Percentiles rank a stretch among this genome's conserved stretches.
phyloP scores from a whole-genome alignment of 208 protist genomes.

The Trypanosoma platydactyli region DNA sequence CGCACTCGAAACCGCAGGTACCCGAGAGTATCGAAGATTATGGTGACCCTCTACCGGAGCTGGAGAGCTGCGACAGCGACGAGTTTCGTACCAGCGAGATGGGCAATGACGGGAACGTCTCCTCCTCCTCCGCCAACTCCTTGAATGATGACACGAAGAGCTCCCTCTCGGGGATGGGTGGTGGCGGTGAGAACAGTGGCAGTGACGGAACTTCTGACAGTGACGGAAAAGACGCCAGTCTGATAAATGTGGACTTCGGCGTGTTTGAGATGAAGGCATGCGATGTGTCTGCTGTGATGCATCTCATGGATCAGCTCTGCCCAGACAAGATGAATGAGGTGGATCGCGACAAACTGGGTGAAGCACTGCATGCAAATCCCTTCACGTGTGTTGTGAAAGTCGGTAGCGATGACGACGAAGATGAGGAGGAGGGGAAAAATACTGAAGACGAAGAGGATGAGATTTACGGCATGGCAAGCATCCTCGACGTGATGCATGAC shows the following conservation, averaged over 20 bases:
- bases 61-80: conserved; percentile 24
- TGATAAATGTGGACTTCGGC: conserved; percentile 87
- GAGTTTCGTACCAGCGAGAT: conserved; percentile 39
- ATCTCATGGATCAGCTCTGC: conserved; percentile 85
- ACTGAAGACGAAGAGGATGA: conserved; percentile 72
- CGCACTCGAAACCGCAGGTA: not conserved
- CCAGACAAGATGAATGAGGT: conserved; percentile 86
- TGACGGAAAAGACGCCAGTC: conserved; percentile 29
- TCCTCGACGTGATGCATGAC: conserved; percentile 66
- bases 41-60: conserved; percentile 21
- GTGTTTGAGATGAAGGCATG: conserved; percentile 76
- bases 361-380: conserved; percentile 55
- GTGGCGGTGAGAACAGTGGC: conserved; percentile 31
- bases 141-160: conserved; percentile 29
- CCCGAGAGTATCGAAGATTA: conserved; percentile 32
- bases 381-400: conserved; percentile 81
- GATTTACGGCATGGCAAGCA: conserved; percentile 73
- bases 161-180: conserved; percentile 9
- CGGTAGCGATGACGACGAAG: conserved; percentile 35
- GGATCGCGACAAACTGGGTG: conserved; percentile 76
- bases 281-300: conserved; percentile 70
- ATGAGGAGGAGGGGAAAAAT: conserved; percentile 10
- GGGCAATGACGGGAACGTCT: conserved; percentile 66
- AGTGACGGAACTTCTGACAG: conserved; percentile 31
- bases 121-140: conserved; percentile 25